These are phyloP conservation scores for Metrosideros polymorpha DNA, from an alignment of 441 rosid genomes.

Conservation along the genomic window DNA sequence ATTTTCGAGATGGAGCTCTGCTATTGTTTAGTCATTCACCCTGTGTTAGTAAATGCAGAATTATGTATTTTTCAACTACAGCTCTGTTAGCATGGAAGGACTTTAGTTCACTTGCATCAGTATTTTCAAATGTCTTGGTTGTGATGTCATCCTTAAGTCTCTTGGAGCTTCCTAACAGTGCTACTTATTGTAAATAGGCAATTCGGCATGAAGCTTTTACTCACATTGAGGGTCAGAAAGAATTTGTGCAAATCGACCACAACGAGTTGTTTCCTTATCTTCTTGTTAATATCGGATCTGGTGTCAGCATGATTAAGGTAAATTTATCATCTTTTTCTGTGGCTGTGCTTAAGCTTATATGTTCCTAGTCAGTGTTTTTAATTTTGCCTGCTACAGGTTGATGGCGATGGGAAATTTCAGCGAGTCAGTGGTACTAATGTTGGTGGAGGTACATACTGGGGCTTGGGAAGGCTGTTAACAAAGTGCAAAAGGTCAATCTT, in stretches of 20 bases:
- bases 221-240: conserved; percentile 87
- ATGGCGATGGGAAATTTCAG: conserved; percentile 94
- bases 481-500: conserved; percentile 82
- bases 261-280: conserved; percentile 96
- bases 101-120: not conserved
- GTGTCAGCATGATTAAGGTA: conserved; percentile 99
- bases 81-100: not conserved
- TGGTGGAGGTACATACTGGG: conserved; percentile 99
- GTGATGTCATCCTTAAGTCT: not conserved
- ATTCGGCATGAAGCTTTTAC: conserved; percentile 99
- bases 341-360: not conserved
- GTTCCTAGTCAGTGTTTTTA: conserved; percentile 5
- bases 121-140: not conserved
- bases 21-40: not conserved
- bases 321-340: not conserved
- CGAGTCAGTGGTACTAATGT: conserved; percentile 99
- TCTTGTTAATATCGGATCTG: conserved; percentile 97
- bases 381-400: conserved; percentile 53
- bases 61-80: not conserved
- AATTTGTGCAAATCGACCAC: conserved; percentile 91
- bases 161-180: not conserved
- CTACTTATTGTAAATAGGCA: conserved; percentile 46
- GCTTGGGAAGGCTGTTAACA: conserved; percentile 91
- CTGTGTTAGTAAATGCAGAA: not conserved
- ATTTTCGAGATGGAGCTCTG: not conserved